Conservation (phyloP, 306 rosid genomes). For the Urtica urens region DNA sequence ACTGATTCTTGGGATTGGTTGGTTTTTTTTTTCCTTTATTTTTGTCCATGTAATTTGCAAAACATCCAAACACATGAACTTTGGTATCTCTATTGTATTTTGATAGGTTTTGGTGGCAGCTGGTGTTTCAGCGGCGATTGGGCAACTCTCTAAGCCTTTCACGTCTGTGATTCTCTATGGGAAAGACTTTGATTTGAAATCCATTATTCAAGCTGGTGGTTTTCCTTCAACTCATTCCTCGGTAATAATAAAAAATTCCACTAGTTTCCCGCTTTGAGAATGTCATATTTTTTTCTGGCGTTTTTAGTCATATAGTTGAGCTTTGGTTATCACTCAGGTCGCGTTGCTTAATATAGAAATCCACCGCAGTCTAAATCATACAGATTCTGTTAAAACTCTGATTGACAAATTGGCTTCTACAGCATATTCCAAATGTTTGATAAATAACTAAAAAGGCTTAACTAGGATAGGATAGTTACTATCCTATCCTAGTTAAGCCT, state of each 20-base stretch:
- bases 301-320: too few relatives aligned
- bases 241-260: too few relatives aligned
- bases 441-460: too few relatives aligned
- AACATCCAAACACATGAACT: too few relatives aligned
- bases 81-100: not conserved
- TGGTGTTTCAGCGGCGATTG: constrained; percentile 47
- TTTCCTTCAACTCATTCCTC: constrained; percentile 94
- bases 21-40: not conserved
- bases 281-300: not conserved
- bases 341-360: too few relatives aligned
- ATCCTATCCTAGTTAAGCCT: too few relatives aligned
- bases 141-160: constrained; percentile 79
- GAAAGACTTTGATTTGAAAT: constrained; percentile 56
- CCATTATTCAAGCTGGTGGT: constrained; percentile 63
- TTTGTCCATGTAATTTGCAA: not conserved
- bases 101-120: constrained; percentile 74
- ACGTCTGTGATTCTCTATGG: constrained; percentile 54
- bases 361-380: too few relatives aligned
- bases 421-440: too few relatives aligned
- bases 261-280: constrained; percentile 8
- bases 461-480: too few relatives aligned
- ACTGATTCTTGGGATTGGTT: constrained; percentile 8
- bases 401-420: too few relatives aligned
- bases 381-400: too few relatives aligned
- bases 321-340: too few relatives aligned